Percentiles rank a stretch among this genome's conserved stretches.
Evolutionary conservation across 202 grass and related monocot species (phyloP).

Genomic region (Thinopyrum obtusiflorum): DNA sequence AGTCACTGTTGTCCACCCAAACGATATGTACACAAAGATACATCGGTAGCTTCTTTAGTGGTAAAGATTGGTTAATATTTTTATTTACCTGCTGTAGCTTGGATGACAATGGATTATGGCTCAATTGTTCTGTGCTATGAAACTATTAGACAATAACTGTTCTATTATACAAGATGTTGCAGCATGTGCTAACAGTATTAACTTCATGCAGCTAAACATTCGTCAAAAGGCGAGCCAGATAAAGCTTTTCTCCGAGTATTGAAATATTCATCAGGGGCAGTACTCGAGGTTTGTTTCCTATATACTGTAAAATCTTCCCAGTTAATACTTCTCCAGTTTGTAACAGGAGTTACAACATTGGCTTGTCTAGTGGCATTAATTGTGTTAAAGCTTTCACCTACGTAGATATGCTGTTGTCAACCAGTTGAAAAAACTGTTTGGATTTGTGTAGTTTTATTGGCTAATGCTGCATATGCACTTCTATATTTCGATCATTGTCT

Average conservation of each 20-base stretch:
- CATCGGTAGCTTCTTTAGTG: not conserved
- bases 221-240: conserved; percentile 59
- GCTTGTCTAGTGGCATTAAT: conserved; percentile 19
- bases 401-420: conserved; percentile 13
- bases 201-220: conserved; percentile 76
- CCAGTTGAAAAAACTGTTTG: not conserved
- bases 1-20: not conserved
- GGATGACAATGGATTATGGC: not conserved
- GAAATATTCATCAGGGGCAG: conserved; percentile 96
- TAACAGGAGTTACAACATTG: not conserved
- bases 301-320: conserved; percentile 14
- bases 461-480: not conserved
- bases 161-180: conserved; percentile 9
- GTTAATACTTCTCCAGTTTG: conserved; percentile 12
- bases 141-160: conserved; percentile 6
- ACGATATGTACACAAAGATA: not conserved
- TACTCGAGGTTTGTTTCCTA: conserved; percentile 81
- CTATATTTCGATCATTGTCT: conserved; percentile 33
- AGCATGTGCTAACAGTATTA: conserved; percentile 33
- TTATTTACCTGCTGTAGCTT: conserved; percentile 16
- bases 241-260: conserved; percentile 94
- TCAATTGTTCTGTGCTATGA: conserved; percentile 4
- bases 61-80: conserved; percentile 7
- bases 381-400: conserved; percentile 22
- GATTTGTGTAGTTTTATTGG: conserved; percentile 25